Evolutionary conservation across 495 filamentous ascomycete genomes (phyloP).

Genomic region (Daldinia caldariorum): DNA sequence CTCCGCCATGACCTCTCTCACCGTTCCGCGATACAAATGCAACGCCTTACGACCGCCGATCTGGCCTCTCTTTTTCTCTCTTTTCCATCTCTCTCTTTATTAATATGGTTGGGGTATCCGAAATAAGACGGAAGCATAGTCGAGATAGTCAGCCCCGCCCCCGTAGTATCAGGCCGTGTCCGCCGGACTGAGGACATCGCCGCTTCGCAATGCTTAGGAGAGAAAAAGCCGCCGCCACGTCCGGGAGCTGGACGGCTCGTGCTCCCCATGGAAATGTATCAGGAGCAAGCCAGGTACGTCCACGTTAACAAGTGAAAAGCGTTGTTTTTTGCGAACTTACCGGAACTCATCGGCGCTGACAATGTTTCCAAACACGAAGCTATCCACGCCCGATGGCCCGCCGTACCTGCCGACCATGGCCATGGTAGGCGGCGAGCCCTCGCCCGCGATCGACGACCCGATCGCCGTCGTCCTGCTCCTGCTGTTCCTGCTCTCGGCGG

Average conservation of each 20-base stretch:
- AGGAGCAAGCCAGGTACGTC: slow-evolving; percentile 25
- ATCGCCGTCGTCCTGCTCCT: slow-evolving; percentile 70
- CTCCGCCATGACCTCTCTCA: slow-evolving; percentile 10
- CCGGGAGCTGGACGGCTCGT: slow-evolving; percentile 39
- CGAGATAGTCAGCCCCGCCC: not conserved
- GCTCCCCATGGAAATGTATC: slow-evolving; percentile 14
- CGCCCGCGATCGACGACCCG: slow-evolving; percentile 67
- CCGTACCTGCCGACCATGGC: slow-evolving; percentile 55
- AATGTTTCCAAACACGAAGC: not conserved
- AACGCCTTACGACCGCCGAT: slow-evolving; percentile 13
- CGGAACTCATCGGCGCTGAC: not conserved
- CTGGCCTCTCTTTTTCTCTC: slow-evolving; percentile 6
- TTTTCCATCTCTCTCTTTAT: not conserved
- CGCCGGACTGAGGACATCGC: slow-evolving; percentile 8
- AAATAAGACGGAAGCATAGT: not conserved
- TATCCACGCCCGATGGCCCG: slow-evolving; percentile 37
- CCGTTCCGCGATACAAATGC: slow-evolving; percentile 23
- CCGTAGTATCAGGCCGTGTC: slow-evolving; percentile 7
- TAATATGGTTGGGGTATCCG: slow-evolving; percentile 17
- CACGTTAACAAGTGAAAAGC: not conserved
- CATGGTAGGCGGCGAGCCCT: slow-evolving; percentile 67
- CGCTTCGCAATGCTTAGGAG: not conserved
- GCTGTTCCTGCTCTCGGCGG: slow-evolving; percentile 69
- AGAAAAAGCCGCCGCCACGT: slow-evolving; percentile 11
- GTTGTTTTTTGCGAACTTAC: not conserved